Base-by-base conservation (phyloP, 805 yeast species). In the Maudiozyma saulgeensis region DNA sequence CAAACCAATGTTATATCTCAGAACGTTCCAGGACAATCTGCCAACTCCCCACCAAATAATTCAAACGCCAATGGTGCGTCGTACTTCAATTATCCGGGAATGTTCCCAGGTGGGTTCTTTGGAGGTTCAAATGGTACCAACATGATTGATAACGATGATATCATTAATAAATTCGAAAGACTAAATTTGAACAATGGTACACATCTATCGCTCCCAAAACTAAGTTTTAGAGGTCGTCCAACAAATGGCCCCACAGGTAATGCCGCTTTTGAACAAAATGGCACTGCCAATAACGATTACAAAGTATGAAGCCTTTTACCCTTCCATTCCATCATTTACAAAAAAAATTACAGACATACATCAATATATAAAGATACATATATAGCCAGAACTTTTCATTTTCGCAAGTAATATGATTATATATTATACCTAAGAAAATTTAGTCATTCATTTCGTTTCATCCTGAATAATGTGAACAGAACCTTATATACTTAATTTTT, bases 11-110 rank as follows among this genome's bases (percentile, higher is more conserved):
- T 50, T 12, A 44, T 50, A 18, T 46, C 47, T 4, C 44, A 52
- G 41, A 39, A 18, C 1, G 38, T 41, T n/a, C 32, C 16, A 11
- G 19, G 12, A 7, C 43, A 21, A 26, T 8, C 21, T 25, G 43
- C 25, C 4, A 41, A 41, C 19, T 23, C 43, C 6, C 43, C 34
- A 42, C 19, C 49, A 6, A 32, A 41, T 32, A n/a, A n/a, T 25
- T 37, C 25, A 5, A 45, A 41, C 21, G 8, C 44, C 2, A 15
- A n/a, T 12, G 4, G 23, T 4, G 46, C 37, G 15, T 23, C 50
- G n/a, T 60, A 56, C 49, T 57, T 54, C 46, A 61, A 57, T 38
- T 65, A 64, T 46, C 67, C 69, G n/a, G 68, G 67, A 1, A 53
- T 55, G 47, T 65, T 62, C 40, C 67, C 69, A 0, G 55, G 46